Conservation (phyloP, 1,284 basidiomycete genomes). For the Heterobasidion parviporum region DNA sequence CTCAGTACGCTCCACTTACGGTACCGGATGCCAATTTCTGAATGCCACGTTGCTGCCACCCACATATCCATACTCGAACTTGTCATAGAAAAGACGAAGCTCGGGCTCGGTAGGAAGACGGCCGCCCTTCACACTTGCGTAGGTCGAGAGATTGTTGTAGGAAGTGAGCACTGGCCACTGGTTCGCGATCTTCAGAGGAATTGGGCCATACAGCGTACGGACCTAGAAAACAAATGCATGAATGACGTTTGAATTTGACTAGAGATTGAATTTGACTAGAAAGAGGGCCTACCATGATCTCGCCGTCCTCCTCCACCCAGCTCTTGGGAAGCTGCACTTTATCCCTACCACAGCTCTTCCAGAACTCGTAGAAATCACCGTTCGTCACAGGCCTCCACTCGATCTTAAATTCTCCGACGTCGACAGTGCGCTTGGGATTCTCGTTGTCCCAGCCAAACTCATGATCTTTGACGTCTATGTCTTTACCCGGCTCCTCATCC, state of each 20-base stretch:
- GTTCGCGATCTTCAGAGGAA: constrained; percentile 67
- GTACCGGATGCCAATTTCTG: constrained; percentile 89
- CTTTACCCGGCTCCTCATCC: constrained; percentile 35
- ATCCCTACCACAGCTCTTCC: constrained; percentile 26
- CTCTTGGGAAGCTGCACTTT: constrained; percentile 52
- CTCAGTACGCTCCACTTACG: constrained; percentile 28
- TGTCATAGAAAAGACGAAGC: constrained; percentile 72
- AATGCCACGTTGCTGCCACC: constrained; percentile 82
- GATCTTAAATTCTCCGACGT: constrained; percentile 62
- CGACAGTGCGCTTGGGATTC: constrained; percentile 55
- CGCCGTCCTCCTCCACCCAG: constrained; percentile 52
- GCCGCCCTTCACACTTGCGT: constrained; percentile 80
- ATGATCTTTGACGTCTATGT: constrained; percentile 40
- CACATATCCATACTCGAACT: constrained; percentile 57
- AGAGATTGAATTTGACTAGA: not conserved
- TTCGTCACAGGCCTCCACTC: constrained; percentile 86
- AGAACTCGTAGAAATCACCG: constrained; percentile 64
- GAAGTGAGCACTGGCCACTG: constrained; percentile 86
- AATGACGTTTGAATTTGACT: not conserved
- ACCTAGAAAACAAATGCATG: constrained; percentile 32
- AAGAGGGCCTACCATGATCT: constrained; percentile 33
- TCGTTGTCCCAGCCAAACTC: constrained; percentile 98
- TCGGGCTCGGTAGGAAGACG: constrained; percentile 89
- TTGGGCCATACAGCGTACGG: constrained; percentile 82
- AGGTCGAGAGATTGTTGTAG: constrained; percentile 73